A percentile compares a stretch with the other conserved stretches of the same genome.
Evolutionary conservation across 225 moss, liverwort and hornwort species (phyloP).

Genomic region (Marchantia paleacea): DNA sequence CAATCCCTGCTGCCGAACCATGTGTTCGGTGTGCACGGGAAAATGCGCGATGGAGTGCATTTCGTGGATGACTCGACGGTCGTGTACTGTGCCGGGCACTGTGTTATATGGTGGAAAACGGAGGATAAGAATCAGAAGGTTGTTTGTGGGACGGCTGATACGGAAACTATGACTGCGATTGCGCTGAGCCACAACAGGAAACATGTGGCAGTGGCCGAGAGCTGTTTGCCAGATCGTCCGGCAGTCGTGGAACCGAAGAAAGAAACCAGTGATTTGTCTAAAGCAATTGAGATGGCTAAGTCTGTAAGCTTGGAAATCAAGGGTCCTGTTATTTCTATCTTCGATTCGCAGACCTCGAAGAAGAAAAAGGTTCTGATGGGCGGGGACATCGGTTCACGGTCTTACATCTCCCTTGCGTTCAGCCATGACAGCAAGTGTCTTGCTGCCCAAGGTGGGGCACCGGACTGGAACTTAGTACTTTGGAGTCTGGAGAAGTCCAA

Average conservation of each 20-base stretch:
- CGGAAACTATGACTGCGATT: slow-evolving; percentile 61
- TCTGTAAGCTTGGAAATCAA: slow-evolving; percentile 37
- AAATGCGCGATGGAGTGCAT: slow-evolving; percentile 48
- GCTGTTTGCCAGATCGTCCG: slow-evolving; percentile 40
- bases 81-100: slow-evolving; percentile 67
- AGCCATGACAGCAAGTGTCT: slow-evolving; percentile 56
- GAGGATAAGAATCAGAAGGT: slow-evolving; percentile 70
- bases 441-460: slow-evolving; percentile 76
- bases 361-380: slow-evolving; percentile 64
- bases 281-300: slow-evolving; percentile 6
- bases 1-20: slow-evolving; percentile 65
- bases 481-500: slow-evolving; percentile 94
- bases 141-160: slow-evolving; percentile 60
- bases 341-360: slow-evolving; percentile 58
- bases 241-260: slow-evolving; percentile 36
- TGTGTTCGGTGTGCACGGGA: slow-evolving; percentile 63
- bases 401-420: slow-evolving; percentile 65
- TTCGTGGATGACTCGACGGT: slow-evolving; percentile 67
- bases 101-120: slow-evolving; percentile 65
- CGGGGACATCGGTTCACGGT: slow-evolving; percentile 62
- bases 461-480: slow-evolving; percentile 69
- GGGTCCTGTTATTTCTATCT: slow-evolving; percentile 64
- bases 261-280: slow-evolving; percentile 37
- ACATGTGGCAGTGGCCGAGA: slow-evolving; percentile 73
- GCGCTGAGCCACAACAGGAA: slow-evolving; percentile 53